Evolutionary conservation across 148 eudicot genomes (phyloP), one percentile per base, ranked within the genome.

Genomic region (Chenopodium album): DNA sequence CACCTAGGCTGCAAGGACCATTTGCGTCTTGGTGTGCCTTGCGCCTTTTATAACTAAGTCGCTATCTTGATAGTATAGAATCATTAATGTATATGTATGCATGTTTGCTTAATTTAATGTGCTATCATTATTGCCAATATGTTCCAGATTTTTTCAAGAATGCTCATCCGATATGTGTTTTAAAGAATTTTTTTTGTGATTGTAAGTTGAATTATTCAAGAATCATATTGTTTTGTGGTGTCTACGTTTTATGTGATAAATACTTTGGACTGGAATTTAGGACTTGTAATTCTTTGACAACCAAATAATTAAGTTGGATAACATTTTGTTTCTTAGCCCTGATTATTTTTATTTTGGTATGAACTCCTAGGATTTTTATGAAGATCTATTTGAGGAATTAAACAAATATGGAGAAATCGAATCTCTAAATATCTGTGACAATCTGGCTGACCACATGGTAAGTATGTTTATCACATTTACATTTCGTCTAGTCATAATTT

Each of bases 361-460:
- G 71, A 17, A 59, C 72, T 56, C 64, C n/a, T 62, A 95, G 98
- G 98, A 93, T 76, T 93, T 93, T 78, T 95, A 92, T 87, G 98
- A 95, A 88, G 98, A 93, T 81, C 85, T 93, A 7, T 95, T 93
- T 79, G 97, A 92, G 88, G 98, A 93, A 84, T 92, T 95, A 79
- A 84, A 74, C 88, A 95, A 93, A 85, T 91, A 93, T 86, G 98
- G 98, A 63, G 96, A 95, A 77, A 90, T 95, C 64, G 98, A 93
- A 88, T 92, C 94, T 82, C 84, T 93, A 20, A 95, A 95, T 79
- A 83, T 93, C 32, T 95, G 98, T 86, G 98, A 95, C 89, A 93
- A 95, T 81, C 84, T 95, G 80, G 97, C 98, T 75, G 98, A 93
- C 81, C 98, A 93, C 86, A 95, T 95, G 98, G 98, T 94, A 75